Evolutionary conservation across 768 basidiomycete species (phyloP).

Genomic region (Hemileccinum rubropunctum): DNA sequence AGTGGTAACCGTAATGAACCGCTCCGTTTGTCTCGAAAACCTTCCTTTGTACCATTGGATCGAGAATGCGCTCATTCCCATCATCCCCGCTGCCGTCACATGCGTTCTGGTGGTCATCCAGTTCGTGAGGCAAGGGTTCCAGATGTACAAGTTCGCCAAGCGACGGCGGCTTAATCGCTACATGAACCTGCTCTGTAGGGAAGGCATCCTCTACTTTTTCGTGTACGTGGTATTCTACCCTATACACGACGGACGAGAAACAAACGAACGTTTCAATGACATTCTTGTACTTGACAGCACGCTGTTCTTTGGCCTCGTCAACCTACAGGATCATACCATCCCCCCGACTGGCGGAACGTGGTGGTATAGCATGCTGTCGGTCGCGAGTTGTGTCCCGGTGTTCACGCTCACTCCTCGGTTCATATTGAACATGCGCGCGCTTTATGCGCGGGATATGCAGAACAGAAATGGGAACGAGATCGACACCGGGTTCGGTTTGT

Average conservation of each 20-base stretch:
- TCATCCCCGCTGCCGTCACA: neutral
- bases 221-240: neutral
- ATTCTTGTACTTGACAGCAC: neutral
- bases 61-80: neutral
- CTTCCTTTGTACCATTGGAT: neutral
- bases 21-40: neutral
- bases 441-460: neutral
- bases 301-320: neutral
- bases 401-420: neutral
- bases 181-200: neutral
- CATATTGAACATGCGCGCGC: neutral
- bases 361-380: neutral
- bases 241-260: neutral
- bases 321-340: neutral
- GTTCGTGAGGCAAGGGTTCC: neutral
- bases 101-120: neutral
- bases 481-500: neutral
- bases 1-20: neutral
- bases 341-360: neutral
- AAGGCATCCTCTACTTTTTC: neutral
- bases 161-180: neutral
- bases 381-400: neutral
- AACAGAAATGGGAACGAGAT: neutral
- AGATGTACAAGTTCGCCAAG: neutral
- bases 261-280: no score